Conservation (phyloP, 768 basidiomycete genomes). For the Stropharia rugosoannulata region DNA sequence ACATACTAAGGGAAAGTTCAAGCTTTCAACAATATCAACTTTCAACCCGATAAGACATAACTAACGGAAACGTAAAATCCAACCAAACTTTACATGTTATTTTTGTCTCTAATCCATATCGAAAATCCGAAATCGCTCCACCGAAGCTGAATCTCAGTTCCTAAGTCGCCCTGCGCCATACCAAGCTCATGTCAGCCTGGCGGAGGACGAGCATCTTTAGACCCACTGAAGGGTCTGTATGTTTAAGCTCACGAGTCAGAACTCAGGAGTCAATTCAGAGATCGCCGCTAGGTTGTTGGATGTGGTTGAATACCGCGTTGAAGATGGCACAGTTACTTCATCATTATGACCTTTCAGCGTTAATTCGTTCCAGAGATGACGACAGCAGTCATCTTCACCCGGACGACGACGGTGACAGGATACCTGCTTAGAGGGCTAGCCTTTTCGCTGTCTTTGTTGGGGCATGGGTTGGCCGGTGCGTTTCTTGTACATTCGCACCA, state of each 20-base stretch:
- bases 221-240: no score
- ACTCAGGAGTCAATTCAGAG: no score
- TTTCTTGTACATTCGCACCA: conserved; percentile 18
- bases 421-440: conserved; percentile 7
- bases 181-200: conserved; percentile 15
- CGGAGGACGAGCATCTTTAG: no score
- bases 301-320: no score
- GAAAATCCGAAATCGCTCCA: background rate
- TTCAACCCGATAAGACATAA: conserved; percentile 7
- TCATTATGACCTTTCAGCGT: conserved; percentile 20
- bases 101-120: background rate
- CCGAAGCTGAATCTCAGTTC: conserved; percentile 1
- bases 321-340: no score
- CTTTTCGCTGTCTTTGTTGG: conserved; percentile 27
- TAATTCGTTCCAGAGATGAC: background rate
- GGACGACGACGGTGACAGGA: conserved; percentile 22
- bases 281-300: no score
- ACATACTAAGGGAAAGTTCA: no score
- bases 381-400: background rate
- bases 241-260: no score
- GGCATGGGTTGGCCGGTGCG: conserved; percentile 83
- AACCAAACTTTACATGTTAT: background rate
- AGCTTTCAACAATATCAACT: no score
- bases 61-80: conserved; percentile 13
- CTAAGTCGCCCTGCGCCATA: conserved; percentile 20